Conservation (phyloP, 1,284 basidiomycete species). For the Bondarzewia mesenterica region DNA sequence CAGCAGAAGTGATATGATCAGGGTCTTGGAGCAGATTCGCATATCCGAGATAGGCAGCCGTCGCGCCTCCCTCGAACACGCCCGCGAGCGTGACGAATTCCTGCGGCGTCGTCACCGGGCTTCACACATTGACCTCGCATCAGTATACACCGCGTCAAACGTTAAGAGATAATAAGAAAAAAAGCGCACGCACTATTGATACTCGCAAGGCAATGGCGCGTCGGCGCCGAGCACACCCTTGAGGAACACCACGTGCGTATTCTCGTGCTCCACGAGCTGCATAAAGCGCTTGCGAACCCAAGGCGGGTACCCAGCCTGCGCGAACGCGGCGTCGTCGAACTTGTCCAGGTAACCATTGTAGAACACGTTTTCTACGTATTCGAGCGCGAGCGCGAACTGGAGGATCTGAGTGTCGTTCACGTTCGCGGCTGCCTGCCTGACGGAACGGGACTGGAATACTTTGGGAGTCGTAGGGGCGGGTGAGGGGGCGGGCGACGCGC, state of each 20-base stretch:
- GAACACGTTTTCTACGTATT: constrained; percentile 44
- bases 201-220: constrained; percentile 42
- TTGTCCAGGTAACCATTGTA: constrained; percentile 29
- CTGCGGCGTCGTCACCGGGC: neutral
- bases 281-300: constrained; percentile 34
- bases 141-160: neutral
- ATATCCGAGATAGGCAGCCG: no score
- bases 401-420: constrained; percentile 33
- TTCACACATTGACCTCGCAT: neutral
- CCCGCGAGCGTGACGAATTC: no score
- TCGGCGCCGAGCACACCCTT: constrained; percentile 38
- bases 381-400: constrained; percentile 48
- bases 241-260: constrained; percentile 32
- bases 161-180: no score
- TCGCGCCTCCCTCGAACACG: no score
- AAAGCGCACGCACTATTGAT: constrained; percentile 38
- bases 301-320: constrained; percentile 29
- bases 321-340: constrained; percentile 34
- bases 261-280: constrained; percentile 45
- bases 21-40: no score
- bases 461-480: no score
- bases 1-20: no score
- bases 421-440: no score
- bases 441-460: no score
- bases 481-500: no score